phyloP scores from a whole-genome alignment of 2,329 filamentous ascomycete genomes.

The Leptographium flavum region DNA sequence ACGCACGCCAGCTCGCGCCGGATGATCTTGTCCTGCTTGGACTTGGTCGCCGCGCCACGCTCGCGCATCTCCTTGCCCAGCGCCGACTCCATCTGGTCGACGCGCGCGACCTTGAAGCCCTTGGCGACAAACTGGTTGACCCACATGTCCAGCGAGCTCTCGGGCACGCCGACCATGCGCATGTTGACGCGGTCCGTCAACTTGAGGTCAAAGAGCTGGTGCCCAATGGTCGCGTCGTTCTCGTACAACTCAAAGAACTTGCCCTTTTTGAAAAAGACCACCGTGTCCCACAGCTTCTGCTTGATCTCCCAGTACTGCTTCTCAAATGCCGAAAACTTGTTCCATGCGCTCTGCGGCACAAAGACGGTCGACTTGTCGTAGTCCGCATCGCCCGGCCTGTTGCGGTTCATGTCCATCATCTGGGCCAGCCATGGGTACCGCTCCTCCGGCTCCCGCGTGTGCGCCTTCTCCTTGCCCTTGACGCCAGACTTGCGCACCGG shows the following conservation, averaged over 20 bases:
- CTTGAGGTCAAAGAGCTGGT: conserved; percentile 94
- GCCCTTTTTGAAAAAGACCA: conserved; percentile 99
- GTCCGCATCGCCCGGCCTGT: conserved; percentile 66
- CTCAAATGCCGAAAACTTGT: conserved; percentile 82
- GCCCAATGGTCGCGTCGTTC: conserved; percentile 90
- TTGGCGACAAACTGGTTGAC: conserved; percentile 97
- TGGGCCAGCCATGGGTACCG: conserved; percentile 86
- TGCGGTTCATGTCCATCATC: conserved; percentile 68
- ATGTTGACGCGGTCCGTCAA: conserved; percentile 97
- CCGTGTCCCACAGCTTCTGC: conserved; percentile 90
- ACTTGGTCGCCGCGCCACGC: conserved; percentile 49
- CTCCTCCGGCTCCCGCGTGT: conserved; percentile 69
- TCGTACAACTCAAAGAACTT: conserved; percentile 99
- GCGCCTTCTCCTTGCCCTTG: conserved; percentile 50
- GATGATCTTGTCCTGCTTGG: conserved; percentile 84
- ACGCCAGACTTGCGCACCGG: conserved; percentile 15
- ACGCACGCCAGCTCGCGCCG: conserved; percentile 81
- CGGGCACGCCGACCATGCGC: conserved; percentile 97
- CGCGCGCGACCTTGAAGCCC: conserved; percentile 90
- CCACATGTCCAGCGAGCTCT: conserved; percentile 92
- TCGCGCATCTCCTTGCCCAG: conserved; percentile 98
- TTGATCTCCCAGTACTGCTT: conserved; percentile 99
- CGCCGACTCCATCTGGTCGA: conserved; percentile 94
- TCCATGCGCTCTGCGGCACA: conserved; percentile 68
- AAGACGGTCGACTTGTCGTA: conserved; percentile 87